Percentiles rank a stretch among this genome's conserved stretches.
These are phyloP conservation scores for Starmerella davenportii DNA, from an alignment of 805 yeast species.

Conservation along the genomic window DNA sequence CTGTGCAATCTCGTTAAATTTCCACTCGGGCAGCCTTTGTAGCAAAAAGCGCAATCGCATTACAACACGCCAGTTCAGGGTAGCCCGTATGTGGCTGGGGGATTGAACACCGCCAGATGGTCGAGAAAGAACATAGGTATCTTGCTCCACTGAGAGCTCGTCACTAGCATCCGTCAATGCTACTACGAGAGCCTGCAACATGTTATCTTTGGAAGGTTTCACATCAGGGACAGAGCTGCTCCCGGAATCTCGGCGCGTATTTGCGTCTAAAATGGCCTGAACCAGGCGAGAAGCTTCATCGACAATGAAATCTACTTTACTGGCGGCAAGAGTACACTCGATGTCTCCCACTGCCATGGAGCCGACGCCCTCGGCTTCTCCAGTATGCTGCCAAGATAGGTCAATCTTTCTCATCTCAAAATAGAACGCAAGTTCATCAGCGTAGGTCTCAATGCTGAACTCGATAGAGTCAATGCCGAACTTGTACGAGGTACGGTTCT, in stretches of 20 bases:
- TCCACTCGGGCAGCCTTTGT: slow-evolving; percentile 24
- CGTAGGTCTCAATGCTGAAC: neutral
- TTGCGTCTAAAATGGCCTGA: neutral
- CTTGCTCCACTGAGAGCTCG: slow-evolving; percentile 44
- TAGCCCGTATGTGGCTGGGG: slow-evolving; percentile 54
- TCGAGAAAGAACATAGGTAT: slow-evolving; percentile 76
- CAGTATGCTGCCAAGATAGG: slow-evolving; percentile 20
- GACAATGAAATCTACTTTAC: neutral
- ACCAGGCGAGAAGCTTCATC: neutral
- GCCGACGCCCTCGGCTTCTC: slow-evolving; percentile 3
- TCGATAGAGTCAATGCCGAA: neutral
- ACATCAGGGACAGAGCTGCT: neutral
- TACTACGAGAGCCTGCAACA: slow-evolving; percentile 6
- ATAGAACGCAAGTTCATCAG: slow-evolving; percentile 1
- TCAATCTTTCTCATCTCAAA: slow-evolving; percentile 20
- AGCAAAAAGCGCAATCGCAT: slow-evolving; percentile 62
- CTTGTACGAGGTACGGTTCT: neutral
- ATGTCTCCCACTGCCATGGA: neutral
- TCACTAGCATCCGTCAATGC: slow-evolving; percentile 28
- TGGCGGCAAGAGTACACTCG: neutral
- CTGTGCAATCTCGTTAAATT: neutral
- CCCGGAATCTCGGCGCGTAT: neutral
- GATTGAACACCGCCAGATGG: slow-evolving; percentile 70
- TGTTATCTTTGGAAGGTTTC: neutral
- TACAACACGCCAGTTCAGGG: slow-evolving; percentile 75